phyloP scores from a whole-genome alignment of 176 grass and related monocot genomes.

The Rhynchospora pubera region DNA sequence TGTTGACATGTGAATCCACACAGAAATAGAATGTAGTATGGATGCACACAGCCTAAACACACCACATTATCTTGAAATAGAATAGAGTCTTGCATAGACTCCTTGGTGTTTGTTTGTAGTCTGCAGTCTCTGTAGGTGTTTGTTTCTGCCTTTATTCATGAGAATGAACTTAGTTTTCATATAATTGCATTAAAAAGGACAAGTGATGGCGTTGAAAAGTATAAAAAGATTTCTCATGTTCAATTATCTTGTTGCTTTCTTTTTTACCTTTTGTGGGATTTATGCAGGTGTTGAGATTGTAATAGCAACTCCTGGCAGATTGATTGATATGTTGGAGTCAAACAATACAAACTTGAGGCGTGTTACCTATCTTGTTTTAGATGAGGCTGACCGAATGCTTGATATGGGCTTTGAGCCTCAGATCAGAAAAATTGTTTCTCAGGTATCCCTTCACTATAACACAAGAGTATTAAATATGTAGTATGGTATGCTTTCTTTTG shows the following conservation, averaged over 20 bases:
- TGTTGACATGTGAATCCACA: background rate
- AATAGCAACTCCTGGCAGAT: slow-evolving; percentile 95
- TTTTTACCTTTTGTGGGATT: background rate
- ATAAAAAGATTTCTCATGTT: background rate
- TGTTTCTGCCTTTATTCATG: background rate
- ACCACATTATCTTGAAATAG: background rate
- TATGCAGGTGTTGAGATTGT: slow-evolving; percentile 87
- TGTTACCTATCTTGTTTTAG: slow-evolving; percentile 96
- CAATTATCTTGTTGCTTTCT: background rate
- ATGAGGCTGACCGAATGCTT: slow-evolving; percentile 93
- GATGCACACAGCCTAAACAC: background rate
- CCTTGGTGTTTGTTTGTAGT: background rate
- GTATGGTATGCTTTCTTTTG: background rate
- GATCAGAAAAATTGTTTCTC: slow-evolving; percentile 96
- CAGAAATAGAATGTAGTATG: background rate
- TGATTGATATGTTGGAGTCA: slow-evolving; percentile 99
- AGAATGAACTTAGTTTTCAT: background rate
- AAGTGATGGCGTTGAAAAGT: background rate
- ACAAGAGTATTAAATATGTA: background rate
- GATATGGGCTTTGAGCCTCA: slow-evolving; percentile 99
- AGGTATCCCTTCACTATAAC: slow-evolving; percentile 38
- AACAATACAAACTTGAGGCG: slow-evolving; percentile 91
- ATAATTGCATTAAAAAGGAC: background rate
- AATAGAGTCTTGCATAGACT: background rate
- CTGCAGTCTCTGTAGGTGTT: background rate